A percentile compares a stretch with the other conserved stretches of the same genome.
These are phyloP conservation scores for Dothiorella sarmentorum DNA, from an alignment of 2,329 filamentous ascomycete genomes.

Conservation along the genomic window DNA sequence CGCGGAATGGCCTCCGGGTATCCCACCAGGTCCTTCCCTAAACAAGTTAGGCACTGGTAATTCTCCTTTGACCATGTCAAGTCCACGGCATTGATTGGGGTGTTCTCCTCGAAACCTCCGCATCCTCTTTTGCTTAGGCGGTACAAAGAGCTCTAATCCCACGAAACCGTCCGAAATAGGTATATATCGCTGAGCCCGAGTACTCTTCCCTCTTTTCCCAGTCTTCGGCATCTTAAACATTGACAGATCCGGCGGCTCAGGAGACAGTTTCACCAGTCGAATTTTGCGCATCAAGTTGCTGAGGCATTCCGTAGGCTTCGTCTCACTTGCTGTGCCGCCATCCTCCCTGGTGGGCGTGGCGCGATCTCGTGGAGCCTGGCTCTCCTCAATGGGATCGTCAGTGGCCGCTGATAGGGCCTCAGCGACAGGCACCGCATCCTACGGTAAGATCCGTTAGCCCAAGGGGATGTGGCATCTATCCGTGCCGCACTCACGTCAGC, in stretches of 20 bases:
- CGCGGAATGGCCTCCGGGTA: background rate
- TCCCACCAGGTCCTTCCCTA: background rate
- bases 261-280: background rate
- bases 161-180: slow-evolving; percentile 15
- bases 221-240: background rate
- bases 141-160: slow-evolving; percentile 14
- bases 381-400: slow-evolving; percentile 18
- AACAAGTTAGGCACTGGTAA: background rate
- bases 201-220: background rate
- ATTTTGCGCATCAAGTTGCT: background rate
- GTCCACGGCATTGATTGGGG: background rate
- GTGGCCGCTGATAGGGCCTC: background rate
- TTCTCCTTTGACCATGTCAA: background rate
- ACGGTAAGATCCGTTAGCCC: slow-evolving; percentile 1
- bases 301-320: background rate
- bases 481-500: slow-evolving; percentile 17
- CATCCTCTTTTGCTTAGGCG: background rate
- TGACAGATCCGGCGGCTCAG: background rate
- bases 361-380: background rate
- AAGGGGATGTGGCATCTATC: background rate
- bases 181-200: background rate
- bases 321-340: background rate
- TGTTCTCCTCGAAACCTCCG: background rate
- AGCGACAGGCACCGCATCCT: background rate
- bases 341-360: background rate